Conservation (phyloP, 129 eudicot genomes). For the Heracleum sosnowskyi region DNA sequence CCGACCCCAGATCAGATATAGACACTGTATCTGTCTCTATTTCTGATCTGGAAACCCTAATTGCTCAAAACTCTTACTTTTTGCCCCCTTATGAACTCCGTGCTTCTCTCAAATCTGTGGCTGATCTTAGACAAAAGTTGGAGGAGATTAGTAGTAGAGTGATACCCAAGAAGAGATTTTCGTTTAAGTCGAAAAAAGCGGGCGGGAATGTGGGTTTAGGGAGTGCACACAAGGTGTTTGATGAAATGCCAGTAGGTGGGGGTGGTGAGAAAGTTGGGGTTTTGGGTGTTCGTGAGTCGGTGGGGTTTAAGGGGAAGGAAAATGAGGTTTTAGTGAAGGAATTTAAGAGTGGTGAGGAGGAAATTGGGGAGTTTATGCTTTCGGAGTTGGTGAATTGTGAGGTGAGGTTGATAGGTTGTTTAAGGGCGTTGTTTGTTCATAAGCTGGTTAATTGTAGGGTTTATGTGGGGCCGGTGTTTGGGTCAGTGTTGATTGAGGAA, state of each 20-base stretch:
- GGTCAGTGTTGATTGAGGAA: constrained; percentile 74
- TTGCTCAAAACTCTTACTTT: constrained; percentile 68
- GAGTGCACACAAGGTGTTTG: neutral
- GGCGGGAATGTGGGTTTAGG: constrained; percentile 10
- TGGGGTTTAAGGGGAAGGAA: constrained; percentile 49
- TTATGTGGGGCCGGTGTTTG: constrained; percentile 57
- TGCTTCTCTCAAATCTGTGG: constrained; percentile 51
- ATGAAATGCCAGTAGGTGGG: neutral
- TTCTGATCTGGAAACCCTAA: constrained; percentile 55
- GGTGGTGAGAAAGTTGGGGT: neutral
- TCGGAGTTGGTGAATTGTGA: constrained; percentile 56
- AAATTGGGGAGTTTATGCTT: constrained; percentile 55
- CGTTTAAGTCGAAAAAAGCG: constrained; percentile 44
- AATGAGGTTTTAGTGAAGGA: constrained; percentile 52
- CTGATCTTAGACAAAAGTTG: constrained; percentile 50
- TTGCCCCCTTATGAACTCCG: constrained; percentile 78
- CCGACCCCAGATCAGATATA: constrained; percentile 43
- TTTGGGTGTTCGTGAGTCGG: constrained; percentile 33
- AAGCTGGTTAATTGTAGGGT: constrained; percentile 52
- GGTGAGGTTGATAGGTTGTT: constrained; percentile 59
- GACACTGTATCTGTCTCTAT: constrained; percentile 42
- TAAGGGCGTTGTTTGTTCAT: constrained; percentile 26
- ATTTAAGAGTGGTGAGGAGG: constrained; percentile 30
- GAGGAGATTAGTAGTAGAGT: constrained; percentile 41
- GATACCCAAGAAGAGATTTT: constrained; percentile 69